phyloP scores from a whole-genome alignment of 768 basidiomycete genomes.

The Leccinum barrowsii region DNA sequence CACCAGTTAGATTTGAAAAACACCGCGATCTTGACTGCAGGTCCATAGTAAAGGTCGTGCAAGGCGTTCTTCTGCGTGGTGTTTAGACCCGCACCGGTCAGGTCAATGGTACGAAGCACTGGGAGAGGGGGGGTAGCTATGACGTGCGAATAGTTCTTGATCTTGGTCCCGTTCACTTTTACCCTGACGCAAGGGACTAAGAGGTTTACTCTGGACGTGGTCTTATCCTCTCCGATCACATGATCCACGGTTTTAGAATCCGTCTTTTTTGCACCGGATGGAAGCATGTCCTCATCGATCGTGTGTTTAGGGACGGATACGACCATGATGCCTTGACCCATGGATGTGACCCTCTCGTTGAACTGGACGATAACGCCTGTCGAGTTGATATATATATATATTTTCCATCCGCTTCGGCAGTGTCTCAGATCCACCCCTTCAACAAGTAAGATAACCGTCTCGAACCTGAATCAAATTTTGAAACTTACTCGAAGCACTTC shows the following conservation, averaged over 20 bases:
- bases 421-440: constrained; percentile 23
- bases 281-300: neutral
- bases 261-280: neutral
- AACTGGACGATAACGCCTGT: constrained; percentile 10
- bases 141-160: constrained; percentile 36
- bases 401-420: constrained; percentile 23
- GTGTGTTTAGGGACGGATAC: constrained; percentile 1
- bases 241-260: neutral
- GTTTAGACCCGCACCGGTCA: constrained; percentile 23
- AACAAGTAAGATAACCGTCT: neutral
- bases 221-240: neutral
- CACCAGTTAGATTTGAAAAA: constrained; percentile 45
- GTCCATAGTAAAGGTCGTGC: constrained; percentile 35
- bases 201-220: neutral
- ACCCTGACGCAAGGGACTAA: constrained; percentile 5
- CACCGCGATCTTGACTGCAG: constrained; percentile 41
- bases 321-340: constrained; percentile 8
- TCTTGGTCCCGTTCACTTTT: constrained; percentile 3
- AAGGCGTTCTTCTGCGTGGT: constrained; percentile 35
- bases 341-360: constrained; percentile 17
- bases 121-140: constrained; percentile 41
- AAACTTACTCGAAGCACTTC: constrained; percentile 32
- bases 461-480: neutral
- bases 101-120: constrained; percentile 35
- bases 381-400: constrained; percentile 8